A percentile compares a stretch with the other conserved stretches of the same genome.
Evolutionary conservation across 306 rosid genomes (phyloP).

Genomic region (Malus orientalis): DNA sequence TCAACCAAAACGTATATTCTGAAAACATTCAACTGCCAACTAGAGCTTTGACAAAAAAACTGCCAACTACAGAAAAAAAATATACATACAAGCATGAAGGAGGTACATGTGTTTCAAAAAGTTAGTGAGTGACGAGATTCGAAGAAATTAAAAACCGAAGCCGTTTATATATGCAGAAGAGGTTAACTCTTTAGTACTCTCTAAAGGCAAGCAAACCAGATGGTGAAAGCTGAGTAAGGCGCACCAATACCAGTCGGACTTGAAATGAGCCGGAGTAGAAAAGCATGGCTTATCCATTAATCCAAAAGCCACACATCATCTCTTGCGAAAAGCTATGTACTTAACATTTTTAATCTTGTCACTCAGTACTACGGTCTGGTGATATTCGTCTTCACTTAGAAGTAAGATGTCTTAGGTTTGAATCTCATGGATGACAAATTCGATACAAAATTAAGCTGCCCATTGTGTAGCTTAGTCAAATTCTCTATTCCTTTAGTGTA

Average conservation of each 20-base stretch:
- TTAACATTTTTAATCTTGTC: too few relatives aligned
- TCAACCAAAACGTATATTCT: not conserved
- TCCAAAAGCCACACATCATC: not conserved
- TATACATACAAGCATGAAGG: too few relatives aligned
- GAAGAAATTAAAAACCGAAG: not conserved
- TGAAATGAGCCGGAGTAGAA: not conserved
- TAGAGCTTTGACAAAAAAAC: too few relatives aligned
- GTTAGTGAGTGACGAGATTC: not conserved
- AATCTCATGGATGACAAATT: too few relatives aligned
- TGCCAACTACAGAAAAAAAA: too few relatives aligned
- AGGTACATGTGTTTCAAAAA: not conserved
- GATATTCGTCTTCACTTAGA: too few relatives aligned
- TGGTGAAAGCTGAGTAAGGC: not conserved
- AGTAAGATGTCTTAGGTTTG: too few relatives aligned
- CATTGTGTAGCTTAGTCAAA: too few relatives aligned
- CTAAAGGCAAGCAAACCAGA: not conserved
- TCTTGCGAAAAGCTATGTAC: not conserved
- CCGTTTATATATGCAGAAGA: not conserved
- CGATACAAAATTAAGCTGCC: too few relatives aligned
- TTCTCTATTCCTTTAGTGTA: too few relatives aligned
- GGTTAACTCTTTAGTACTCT: not conserved
- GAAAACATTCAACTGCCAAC: too few relatives aligned
- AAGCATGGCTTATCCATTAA: slow-evolving; percentile 1
- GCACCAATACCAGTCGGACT: not conserved
- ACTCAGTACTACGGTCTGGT: too few relatives aligned